A percentile compares a stretch with the other conserved stretches of the same genome.
Conservation (phyloP, 1,139 yeast genomes). For the Candida anutae region DNA sequence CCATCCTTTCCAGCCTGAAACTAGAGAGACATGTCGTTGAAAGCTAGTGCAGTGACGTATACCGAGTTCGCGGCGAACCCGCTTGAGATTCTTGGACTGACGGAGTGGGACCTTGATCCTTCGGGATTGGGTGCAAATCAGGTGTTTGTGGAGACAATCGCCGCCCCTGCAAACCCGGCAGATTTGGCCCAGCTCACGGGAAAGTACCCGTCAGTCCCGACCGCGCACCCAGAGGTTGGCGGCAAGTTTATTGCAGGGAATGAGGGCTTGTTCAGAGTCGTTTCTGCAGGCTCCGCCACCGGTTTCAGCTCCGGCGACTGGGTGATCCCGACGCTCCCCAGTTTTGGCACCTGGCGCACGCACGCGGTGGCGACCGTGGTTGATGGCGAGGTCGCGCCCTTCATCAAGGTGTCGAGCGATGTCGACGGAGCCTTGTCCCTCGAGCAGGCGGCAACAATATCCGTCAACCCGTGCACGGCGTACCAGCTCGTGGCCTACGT, state of each 20-base stretch:
- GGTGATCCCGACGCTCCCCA: constrained; percentile 22
- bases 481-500: constrained; percentile 22
- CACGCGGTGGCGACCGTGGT: constrained; percentile 14
- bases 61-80: constrained; percentile 12
- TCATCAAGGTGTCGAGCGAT: constrained; percentile 13
- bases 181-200: constrained; percentile 37
- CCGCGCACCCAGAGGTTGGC: constrained; percentile 19
- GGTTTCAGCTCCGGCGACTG: constrained; percentile 20
- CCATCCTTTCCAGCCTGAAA: neutral
- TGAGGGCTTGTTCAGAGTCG: constrained; percentile 26
- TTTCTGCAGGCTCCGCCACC: constrained; percentile 14
- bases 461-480: constrained; percentile 29
- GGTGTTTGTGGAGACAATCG: constrained; percentile 12
- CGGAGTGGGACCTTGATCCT: constrained; percentile 7
- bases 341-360: constrained; percentile 32
- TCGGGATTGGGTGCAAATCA: constrained; percentile 8
- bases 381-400: constrained; percentile 4
- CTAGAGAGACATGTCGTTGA: constrained; percentile 1
- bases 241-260: constrained; percentile 32
- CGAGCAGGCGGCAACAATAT: constrained; percentile 26
- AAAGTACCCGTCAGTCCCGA: constrained; percentile 33
- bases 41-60: constrained; percentile 20
- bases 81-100: constrained; percentile 7
- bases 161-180: constrained; percentile 27
- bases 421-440: constrained; percentile 10